Conservation (phyloP, 73 alveolate genomes). For the Paramecium tetraurelia region DNA sequence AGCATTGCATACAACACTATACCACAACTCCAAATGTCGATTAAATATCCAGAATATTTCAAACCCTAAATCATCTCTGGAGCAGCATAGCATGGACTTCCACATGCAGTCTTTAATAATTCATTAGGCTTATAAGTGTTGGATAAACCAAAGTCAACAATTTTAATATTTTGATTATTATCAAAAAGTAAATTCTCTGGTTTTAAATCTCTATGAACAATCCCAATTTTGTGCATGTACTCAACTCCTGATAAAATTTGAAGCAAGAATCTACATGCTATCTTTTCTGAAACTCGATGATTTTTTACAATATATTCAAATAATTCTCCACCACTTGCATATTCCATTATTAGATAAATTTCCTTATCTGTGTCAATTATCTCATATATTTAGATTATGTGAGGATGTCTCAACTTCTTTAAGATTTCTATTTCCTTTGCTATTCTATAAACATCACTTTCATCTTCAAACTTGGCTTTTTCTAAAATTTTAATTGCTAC, state of each 20-base stretch:
- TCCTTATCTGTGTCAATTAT: constrained; percentile 63
- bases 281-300: constrained; percentile 73
- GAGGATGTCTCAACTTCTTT: constrained; percentile 81
- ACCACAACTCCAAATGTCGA: constrained; percentile 97
- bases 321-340: constrained; percentile 70
- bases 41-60: constrained; percentile 88
- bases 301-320: constrained; percentile 67
- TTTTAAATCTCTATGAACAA: constrained; percentile 93
- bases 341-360: constrained; percentile 66
- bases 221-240: constrained; percentile 76
- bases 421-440: constrained; percentile 82
- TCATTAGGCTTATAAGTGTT: constrained; percentile 46
- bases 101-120: constrained; percentile 94
- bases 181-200: constrained; percentile 97
- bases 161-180: constrained; percentile 79
- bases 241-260: constrained; percentile 83
- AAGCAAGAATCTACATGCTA: constrained; percentile 79
- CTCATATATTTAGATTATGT: constrained; percentile 79
- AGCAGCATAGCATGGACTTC: constrained; percentile 99
- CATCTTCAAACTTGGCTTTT: constrained; percentile 81
- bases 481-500: constrained; percentile 87
- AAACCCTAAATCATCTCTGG: constrained; percentile 97
- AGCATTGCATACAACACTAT: constrained; percentile 95
- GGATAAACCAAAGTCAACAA: constrained; percentile 61
- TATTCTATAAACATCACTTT: constrained; percentile 79